Evolutionary conservation across 2,329 filamentous ascomycete species (phyloP), one percentile per base, ranked within the genome.

Genomic region (Talaromyces piceae): DNA sequence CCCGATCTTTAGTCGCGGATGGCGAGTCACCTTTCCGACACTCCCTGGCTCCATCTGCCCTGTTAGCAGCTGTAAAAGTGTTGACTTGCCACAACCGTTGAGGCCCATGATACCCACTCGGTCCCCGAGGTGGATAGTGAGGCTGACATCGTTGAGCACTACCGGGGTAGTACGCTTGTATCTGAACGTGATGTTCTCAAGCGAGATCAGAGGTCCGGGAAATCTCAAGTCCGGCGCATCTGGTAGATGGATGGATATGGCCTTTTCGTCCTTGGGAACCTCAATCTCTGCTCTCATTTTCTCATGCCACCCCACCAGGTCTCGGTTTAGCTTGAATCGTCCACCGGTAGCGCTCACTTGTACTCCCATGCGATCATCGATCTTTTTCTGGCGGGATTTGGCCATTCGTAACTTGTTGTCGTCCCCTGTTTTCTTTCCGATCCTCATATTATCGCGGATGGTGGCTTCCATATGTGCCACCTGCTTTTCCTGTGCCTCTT

Each of bases 81-180:
- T 98, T 8, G 91, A 96, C 74, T 98, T 98, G 66, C 93, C 93
- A 39, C 93, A 93, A 79, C 93, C 93, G 67, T 98, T 98, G 65
- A 89, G 88, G 53, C 93, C 93, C 59, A 98, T 96, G 61, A 98
- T 94, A 55, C 91, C 93, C 31, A 95, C 88, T 63, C 93, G 86
- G 56, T 89, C 86, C 8, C 87, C 86, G 64, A 82, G 80, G 53
- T 87, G 79, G 11, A 94, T 78, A 0, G 83, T 84, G 11, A 94
- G 68, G 46, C 77, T 80, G 26, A 91, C 69, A 7, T 83, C 80
- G 20, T 81, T 76, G 13, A 93, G 65, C 8, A 85, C 73, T 1
- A 69, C 61, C 4, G 73, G 68, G 23, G 67, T 58, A 6, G 64
- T 61, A 22, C 62, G 63, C 53, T 63, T 74, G 62, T 93, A 91